Percentiles rank a stretch among this genome's conserved stretches.
Evolutionary conservation across 495 filamentous ascomycete species (phyloP).

Genomic region (Aspergillus ostianus): DNA sequence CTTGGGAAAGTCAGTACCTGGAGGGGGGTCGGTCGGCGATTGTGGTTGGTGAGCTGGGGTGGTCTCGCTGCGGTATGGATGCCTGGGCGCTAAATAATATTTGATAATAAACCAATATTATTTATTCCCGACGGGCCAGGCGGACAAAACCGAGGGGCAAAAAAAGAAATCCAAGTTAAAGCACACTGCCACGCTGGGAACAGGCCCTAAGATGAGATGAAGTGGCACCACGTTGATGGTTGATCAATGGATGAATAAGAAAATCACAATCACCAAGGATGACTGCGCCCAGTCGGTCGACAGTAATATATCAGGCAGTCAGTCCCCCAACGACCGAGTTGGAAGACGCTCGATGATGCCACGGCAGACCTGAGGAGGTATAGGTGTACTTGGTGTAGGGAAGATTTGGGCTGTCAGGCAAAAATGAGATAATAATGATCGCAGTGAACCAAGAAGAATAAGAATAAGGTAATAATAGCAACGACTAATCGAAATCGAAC

Average conservation of each 20-base stretch:
- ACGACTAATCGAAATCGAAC: not conserved
- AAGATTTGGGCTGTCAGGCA: slow-evolving; percentile 8
- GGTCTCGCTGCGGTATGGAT: slow-evolving; percentile 3
- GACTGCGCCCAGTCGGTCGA: too few species aligned
- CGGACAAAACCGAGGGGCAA: not conserved
- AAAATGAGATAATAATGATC: slow-evolving; percentile 4
- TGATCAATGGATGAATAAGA: slow-evolving; percentile 8
- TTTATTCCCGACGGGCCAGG: not conserved
- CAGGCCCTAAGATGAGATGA: slow-evolving; percentile 7
- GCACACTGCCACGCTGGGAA: slow-evolving; percentile 11
- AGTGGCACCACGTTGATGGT: slow-evolving; percentile 20
- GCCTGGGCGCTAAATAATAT: not conserved
- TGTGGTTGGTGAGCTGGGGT: not conserved
- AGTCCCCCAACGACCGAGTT: not conserved
- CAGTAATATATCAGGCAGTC: slow-evolving; percentile 9
- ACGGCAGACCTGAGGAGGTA: not conserved
- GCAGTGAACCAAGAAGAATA: not conserved
- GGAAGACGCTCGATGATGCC: slow-evolving; percentile 21
- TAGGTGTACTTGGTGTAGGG: too few species aligned
- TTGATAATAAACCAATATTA: too few species aligned
- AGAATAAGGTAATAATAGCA: not conserved
- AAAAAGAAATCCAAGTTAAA: slow-evolving; percentile 4
- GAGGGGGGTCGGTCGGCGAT: too few species aligned
- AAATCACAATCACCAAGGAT: not conserved
- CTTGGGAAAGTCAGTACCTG: too few species aligned